These are phyloP conservation scores for Lyophyllum semitale DNA, from an alignment of 768 basidiomycete genomes.

Conservation along the genomic window DNA sequence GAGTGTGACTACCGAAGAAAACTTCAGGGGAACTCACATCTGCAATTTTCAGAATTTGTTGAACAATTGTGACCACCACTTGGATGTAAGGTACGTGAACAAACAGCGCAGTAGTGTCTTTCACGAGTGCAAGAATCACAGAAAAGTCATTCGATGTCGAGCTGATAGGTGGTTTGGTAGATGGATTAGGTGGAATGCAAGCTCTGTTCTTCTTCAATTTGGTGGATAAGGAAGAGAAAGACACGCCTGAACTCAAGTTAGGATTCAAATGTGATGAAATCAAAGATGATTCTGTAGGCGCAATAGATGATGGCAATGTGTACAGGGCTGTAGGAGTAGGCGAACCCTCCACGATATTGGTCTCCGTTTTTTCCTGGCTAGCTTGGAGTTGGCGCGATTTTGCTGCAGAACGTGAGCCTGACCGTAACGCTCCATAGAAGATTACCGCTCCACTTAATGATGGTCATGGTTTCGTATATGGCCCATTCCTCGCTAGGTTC, in stretches of 20 bases:
- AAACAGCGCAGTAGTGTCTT: constrained; percentile 21
- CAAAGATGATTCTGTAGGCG: not conserved
- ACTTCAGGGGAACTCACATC: constrained; percentile 17
- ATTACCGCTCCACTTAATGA: constrained; percentile 24
- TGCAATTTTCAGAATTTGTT: constrained; percentile 27
- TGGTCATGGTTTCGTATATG: constrained; percentile 9
- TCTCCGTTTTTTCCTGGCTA: not conserved
- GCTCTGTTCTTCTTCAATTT: not conserved
- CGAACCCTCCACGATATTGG: not conserved
- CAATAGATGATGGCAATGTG: not conserved
- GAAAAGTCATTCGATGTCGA: not conserved
- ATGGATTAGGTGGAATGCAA: not conserved
- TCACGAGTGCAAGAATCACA: constrained; percentile 12
- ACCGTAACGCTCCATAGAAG: constrained; percentile 25
- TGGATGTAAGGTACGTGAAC: constrained; percentile 27
- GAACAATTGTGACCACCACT: constrained; percentile 21
- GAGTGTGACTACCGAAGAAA: not conserved
- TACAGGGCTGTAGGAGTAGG: not conserved
- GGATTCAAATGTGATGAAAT: not conserved
- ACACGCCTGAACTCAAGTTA: not conserved
- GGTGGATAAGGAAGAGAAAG: not conserved
- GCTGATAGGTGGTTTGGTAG: not conserved
- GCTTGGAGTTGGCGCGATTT: too few species aligned
- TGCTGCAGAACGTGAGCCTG: not conserved
- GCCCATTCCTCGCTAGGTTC: constrained; percentile 15